Conservation (phyloP, 2,329 filamentous ascomycete species). For the Cryoendolithus antarcticus region DNA sequence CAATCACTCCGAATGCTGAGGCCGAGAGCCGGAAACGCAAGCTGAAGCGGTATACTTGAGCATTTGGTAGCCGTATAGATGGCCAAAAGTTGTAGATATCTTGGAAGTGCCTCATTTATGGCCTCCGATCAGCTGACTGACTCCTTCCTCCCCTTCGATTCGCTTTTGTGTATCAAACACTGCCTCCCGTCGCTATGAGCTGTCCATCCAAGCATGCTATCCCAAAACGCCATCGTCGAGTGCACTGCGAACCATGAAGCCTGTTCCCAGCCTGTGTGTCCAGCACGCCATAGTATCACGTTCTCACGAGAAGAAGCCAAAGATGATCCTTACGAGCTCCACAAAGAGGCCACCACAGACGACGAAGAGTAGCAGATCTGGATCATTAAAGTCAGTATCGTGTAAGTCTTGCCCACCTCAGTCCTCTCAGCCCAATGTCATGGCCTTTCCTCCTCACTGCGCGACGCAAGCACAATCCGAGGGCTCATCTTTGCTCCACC, state of each 20-base stretch:
- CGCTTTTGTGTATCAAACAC: background rate
- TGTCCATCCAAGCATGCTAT: background rate
- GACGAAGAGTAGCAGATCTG: conserved; percentile 51
- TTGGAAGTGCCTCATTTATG: background rate
- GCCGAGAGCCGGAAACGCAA: conserved; percentile 31
- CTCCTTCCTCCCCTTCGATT: background rate
- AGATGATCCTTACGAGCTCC: conserved; percentile 41
- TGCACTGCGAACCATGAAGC: too few species aligned
- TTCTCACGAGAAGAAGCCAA: conserved; percentile 13
- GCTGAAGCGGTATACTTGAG: conserved; percentile 11
- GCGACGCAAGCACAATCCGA: too few species aligned
- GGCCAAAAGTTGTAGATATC: background rate
- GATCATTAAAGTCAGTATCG: background rate
- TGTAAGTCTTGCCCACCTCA: background rate
- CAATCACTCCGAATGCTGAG: conserved; percentile 32
- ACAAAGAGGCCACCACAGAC: conserved; percentile 49
- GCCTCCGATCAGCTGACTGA: background rate
- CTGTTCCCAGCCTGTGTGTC: too few species aligned
- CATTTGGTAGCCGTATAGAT: background rate
- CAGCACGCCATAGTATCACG: too few species aligned
- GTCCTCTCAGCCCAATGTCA: too few species aligned
- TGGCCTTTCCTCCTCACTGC: too few species aligned
- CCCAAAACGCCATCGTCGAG: too few species aligned
- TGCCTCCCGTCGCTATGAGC: background rate
- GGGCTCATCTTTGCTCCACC: too few species aligned